Conservation (phyloP, 768 basidiomycete genomes). For the Naganishia randhawae region DNA sequence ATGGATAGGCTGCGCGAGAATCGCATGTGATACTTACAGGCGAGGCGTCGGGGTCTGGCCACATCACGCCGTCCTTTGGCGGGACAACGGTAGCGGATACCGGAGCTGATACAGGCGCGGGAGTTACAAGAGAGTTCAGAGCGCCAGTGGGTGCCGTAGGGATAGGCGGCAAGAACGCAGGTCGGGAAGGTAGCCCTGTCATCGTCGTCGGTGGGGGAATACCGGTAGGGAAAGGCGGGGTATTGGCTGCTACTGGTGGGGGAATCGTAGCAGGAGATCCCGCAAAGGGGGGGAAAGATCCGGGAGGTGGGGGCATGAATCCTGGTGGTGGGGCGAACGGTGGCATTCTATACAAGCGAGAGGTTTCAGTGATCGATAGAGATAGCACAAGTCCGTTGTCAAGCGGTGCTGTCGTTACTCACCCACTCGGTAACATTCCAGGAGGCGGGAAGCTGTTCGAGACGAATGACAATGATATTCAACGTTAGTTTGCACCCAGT, state of each 20-base stretch:
- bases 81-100: constrained; percentile 34
- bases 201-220: background rate
- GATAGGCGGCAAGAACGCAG: constrained; percentile 15
- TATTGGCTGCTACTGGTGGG: constrained; percentile 16
- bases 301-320: constrained; percentile 25
- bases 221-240: constrained; percentile 2
- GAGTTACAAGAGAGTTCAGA: background rate
- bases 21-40: constrained; percentile 43
- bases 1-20: background rate
- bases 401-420: constrained; percentile 23
- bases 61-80: constrained; percentile 49
- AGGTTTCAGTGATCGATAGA: constrained; percentile 47
- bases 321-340: constrained; percentile 29
- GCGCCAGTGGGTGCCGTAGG: background rate
- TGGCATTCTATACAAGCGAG: constrained; percentile 42
- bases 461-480: constrained; percentile 25
- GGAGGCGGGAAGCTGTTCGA: constrained; percentile 35
- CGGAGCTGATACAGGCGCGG: constrained; percentile 4
- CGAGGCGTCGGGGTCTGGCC: constrained; percentile 45
- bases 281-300: constrained; percentile 37
- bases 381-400: constrained; percentile 4
- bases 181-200: constrained; percentile 23
- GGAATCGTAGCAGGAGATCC: constrained; percentile 40
- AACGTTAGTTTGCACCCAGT: constrained; percentile 1
- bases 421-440: constrained; percentile 29